These are phyloP conservation scores for Aotearoamyces nothofagi DNA, from an alignment of 2,329 filamentous ascomycete genomes.

Conservation along the genomic window DNA sequence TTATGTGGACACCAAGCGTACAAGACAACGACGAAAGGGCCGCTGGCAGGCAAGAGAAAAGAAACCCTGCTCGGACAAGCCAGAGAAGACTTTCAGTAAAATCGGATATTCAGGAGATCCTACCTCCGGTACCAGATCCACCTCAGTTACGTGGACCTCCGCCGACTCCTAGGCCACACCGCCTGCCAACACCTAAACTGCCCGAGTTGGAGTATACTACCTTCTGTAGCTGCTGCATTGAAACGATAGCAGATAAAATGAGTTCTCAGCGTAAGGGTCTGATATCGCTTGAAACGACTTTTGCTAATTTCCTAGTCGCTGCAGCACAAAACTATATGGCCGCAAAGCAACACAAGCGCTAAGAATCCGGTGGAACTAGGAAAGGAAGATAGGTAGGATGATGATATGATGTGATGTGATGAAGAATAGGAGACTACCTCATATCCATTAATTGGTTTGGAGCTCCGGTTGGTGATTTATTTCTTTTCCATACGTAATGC, in stretches of 20 bases:
- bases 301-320: not conserved
- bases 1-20: not conserved
- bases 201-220: slow-evolving; percentile 5
- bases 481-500: too few species aligned
- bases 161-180: slow-evolving; percentile 10
- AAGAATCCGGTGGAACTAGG: not conserved
- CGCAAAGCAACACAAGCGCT: not conserved
- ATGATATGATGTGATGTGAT: not conserved
- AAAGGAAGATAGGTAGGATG: not conserved
- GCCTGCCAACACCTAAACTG: slow-evolving; percentile 14
- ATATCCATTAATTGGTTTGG: too few species aligned
- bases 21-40: slow-evolving; percentile 2
- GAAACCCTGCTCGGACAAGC: not conserved
- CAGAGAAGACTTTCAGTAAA: not conserved
- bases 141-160: slow-evolving; percentile 7
- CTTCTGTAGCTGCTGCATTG: slow-evolving; percentile 7
- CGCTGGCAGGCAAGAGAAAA: slow-evolving; percentile 4
- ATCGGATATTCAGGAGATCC: not conserved
- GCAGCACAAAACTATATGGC: not conserved
- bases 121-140: slow-evolving; percentile 6
- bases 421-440: not conserved
- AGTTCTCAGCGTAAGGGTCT: slow-evolving; percentile 7
- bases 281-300: not conserved
- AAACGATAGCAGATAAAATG: slow-evolving; percentile 4
- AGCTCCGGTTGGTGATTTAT: too few species aligned